Conservation (phyloP, 2,329 filamentous ascomycete genomes). For the Cordyceps cateniannulata region DNA sequence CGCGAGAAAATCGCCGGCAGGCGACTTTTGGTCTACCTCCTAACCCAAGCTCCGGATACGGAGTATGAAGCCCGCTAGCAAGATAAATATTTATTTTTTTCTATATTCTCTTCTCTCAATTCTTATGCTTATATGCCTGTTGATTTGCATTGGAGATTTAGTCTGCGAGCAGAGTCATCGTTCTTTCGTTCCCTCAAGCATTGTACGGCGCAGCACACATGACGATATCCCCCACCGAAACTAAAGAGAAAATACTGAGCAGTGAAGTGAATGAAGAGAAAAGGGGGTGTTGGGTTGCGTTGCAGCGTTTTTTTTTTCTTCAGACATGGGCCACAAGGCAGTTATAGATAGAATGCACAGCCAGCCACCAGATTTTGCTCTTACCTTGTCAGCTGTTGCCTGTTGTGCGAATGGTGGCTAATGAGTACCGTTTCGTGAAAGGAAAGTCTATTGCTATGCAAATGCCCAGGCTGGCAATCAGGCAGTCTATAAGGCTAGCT, state of each 20-base stretch:
- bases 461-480: not conserved
- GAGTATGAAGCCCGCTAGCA: constrained; percentile 15
- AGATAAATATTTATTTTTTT: not conserved
- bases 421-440: not conserved
- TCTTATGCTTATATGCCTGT: not conserved
- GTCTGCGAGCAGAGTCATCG: constrained; percentile 5
- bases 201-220: constrained; percentile 13
- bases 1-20: constrained; percentile 46
- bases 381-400: not conserved
- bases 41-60: constrained; percentile 30
- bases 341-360: constrained; percentile 10
- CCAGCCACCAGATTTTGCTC: not conserved
- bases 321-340: constrained; percentile 10
- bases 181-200: constrained; percentile 7
- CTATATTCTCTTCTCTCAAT: not conserved
- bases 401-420: not conserved
- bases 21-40: constrained; percentile 45
- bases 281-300: not conserved
- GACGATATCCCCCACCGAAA: constrained; percentile 10
- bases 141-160: constrained; percentile 1
- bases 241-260: not conserved
- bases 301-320: constrained; percentile 2
- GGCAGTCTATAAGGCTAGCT: not conserved
- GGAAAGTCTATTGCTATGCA: not conserved
- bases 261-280: not conserved